Conservation (phyloP, 2,329 filamentous ascomycete genomes). For the Fusarium domesticum region DNA sequence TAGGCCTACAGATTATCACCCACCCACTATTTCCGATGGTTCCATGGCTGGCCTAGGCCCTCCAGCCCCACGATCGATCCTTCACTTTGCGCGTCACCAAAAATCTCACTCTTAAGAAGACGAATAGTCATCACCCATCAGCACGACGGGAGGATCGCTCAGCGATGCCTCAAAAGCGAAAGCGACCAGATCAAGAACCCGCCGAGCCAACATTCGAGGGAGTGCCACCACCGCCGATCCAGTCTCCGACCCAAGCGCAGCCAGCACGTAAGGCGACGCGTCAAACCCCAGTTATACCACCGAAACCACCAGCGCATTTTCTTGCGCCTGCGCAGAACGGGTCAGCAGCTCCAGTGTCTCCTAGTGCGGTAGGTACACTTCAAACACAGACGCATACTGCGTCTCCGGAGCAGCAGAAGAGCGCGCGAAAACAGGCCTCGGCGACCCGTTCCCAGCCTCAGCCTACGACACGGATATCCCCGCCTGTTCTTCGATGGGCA, state of each 20-base stretch:
- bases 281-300: slow-evolving; percentile 36
- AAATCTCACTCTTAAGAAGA: not conserved
- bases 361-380: slow-evolving; percentile 2
- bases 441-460: slow-evolving; percentile 6
- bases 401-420: slow-evolving; percentile 22
- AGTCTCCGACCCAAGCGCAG: slow-evolving; percentile 13
- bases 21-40: too few relatives aligned
- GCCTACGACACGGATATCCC: slow-evolving; percentile 11
- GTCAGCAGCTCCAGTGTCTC: slow-evolving; percentile 8
- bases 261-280: slow-evolving; percentile 40
- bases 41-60: too few relatives aligned
- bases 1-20: too few relatives aligned
- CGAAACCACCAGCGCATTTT: slow-evolving; percentile 23
- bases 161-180: slow-evolving; percentile 40
- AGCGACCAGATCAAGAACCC: slow-evolving; percentile 32
- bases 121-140: not conserved
- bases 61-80: too few relatives aligned
- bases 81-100: not conserved
- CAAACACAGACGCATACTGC: slow-evolving; percentile 13
- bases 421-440: slow-evolving; percentile 17
- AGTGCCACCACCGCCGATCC: slow-evolving; percentile 3
- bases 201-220: slow-evolving; percentile 11
- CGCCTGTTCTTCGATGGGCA: slow-evolving; percentile 25
- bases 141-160: slow-evolving; percentile 14
- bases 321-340: slow-evolving; percentile 18